Evolutionary conservation across 1,284 basidiomycete genomes (phyloP), one percentile per base, ranked within the genome.

Genomic region (Nidula niveotomentosa): DNA sequence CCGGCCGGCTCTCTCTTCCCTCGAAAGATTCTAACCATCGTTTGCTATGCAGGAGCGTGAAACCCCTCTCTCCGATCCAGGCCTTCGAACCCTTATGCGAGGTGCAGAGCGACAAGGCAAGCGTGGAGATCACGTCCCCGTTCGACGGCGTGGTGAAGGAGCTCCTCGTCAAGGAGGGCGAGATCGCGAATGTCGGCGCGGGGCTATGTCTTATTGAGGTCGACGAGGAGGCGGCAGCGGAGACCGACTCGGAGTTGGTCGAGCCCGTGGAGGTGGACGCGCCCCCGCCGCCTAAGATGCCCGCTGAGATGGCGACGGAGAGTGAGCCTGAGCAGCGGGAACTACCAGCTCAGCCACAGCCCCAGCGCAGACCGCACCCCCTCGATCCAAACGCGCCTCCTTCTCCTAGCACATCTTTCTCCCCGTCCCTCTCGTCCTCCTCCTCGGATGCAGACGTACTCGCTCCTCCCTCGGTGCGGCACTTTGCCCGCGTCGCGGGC

Each of bases 41-140:
- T 47, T 35, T 41, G 5, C 23, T 13, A 41, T 46, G 6, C 61
- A 87, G 83, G 87, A 83, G 69, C 65, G 85, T 93, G 35, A 77
- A 83, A 60, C 80, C 85, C 1, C 67, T 72, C 13, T 75, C 81
- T n/a, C 65, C 66, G 0, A 78, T 97, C 0, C 79, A 86, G 55
- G 81, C 87, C 44, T 97, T 98, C 66, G 94, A 97, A 58, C 81
- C 90, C 1, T 78, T 98, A 2, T 95, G 93, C 65, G 95, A 97
- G 65, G 95, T 98, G 0, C 93, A 95, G 73, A 93, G 90, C 59
- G 95, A 98, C 80, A 98, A 98, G 72, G 91, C 91, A 2, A 93
- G 88, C 62, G 95, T 97, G 30, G 95, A 97, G 69, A 93, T 97
- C 56, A 97, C 95, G 0, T 91, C 88, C 55, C 93, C 94, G 0